Evolutionary conservation across 352 stramenopile species (phyloP), one percentile per base, ranked within the genome.

Genomic region (Phytophthora crassamura): DNA sequence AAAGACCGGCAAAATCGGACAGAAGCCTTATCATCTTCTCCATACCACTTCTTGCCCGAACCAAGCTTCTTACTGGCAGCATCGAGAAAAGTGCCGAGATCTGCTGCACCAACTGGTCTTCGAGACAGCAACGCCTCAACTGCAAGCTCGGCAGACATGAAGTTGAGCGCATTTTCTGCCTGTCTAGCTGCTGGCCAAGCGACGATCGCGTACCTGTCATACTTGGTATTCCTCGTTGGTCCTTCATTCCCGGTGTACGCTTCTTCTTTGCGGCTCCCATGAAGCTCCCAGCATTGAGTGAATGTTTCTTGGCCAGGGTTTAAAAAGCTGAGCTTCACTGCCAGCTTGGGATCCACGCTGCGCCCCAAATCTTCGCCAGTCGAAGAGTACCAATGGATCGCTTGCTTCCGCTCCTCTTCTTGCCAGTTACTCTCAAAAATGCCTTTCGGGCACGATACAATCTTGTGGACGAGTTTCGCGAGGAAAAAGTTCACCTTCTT

Each of bases 241-340:
- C 54, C 62, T 9, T 70, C 60, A 28, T 71, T 75, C 2, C 67
- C 67, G 2, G 52, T 55, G 34, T 58, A 73, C 3, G 28, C 36
- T n/a, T 68, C 38, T 30, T 56, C 51, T 9, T 14, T 55, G 14
- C 30, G 61, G 22, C 33, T 35, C 15, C 61, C 61, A 8, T 55
- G 61, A 0, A 25, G 11, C 20, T 60, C 22, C 64, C 58, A 76
- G 2, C 63, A 8, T 35, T 73, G 41, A 15, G 11, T 8, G 16
- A 63, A 39, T 2, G 59, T 59, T 38, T 65, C 52, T 9, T 47
- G 25, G 7, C 46, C 41, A 15, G 65, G 69, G 49, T 74, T 77
- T 12, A 77, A 43, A 14, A 74, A 70, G 12, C 63, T 70, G 7
- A 74, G 20, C 15, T 46, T 47, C 8, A 33, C 36, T 6, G 51